Percentiles rank a stretch among this genome's conserved stretches.
These are phyloP conservation scores for Penicillium fuscoglaucum DNA, from an alignment of 2,329 filamentous ascomycete genomes.

Conservation along the genomic window DNA sequence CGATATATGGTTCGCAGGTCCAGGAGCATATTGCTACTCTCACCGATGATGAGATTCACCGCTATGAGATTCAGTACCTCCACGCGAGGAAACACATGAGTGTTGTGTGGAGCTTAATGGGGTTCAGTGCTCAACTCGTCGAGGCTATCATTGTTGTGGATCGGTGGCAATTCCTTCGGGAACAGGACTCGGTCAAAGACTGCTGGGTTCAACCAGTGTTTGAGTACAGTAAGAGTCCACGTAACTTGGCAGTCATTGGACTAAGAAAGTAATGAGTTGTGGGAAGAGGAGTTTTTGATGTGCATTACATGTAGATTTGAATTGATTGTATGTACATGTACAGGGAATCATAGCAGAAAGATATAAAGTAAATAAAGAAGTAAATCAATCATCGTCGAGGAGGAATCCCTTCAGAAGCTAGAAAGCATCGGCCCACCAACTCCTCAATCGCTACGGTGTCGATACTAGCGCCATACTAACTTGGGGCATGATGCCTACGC, in stretches of 20 bases:
- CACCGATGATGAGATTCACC: constrained; percentile 71
- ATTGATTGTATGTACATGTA: background rate
- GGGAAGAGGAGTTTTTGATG: background rate
- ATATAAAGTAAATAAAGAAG: background rate
- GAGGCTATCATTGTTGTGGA: constrained; percentile 90
- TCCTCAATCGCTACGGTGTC: too few species aligned
- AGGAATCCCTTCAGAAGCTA: too few species aligned
- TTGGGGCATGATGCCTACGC: too few species aligned
- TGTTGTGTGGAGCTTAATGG: constrained; percentile 92
- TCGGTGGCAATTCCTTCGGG: constrained; percentile 80
- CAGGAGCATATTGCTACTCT: constrained; percentile 65
- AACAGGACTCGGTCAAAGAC: constrained; percentile 71
- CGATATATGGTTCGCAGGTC: constrained; percentile 62
- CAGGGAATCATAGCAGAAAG: background rate
- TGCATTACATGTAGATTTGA: background rate
- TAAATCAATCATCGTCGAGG: too few species aligned
- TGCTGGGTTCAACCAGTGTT: constrained; percentile 95
- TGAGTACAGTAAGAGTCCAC: constrained; percentile 79
- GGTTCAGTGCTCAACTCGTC: constrained; percentile 86
- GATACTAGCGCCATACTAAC: too few species aligned
- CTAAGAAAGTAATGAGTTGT: constrained; percentile 63
- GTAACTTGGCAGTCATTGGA: constrained; percentile 91
- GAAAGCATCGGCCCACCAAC: too few species aligned
- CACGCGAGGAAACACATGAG: constrained; percentile 76
- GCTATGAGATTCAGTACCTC: constrained; percentile 66